phyloP scores from a whole-genome alignment of 768 basidiomycete genomes.

The Hericium rajendrae region DNA sequence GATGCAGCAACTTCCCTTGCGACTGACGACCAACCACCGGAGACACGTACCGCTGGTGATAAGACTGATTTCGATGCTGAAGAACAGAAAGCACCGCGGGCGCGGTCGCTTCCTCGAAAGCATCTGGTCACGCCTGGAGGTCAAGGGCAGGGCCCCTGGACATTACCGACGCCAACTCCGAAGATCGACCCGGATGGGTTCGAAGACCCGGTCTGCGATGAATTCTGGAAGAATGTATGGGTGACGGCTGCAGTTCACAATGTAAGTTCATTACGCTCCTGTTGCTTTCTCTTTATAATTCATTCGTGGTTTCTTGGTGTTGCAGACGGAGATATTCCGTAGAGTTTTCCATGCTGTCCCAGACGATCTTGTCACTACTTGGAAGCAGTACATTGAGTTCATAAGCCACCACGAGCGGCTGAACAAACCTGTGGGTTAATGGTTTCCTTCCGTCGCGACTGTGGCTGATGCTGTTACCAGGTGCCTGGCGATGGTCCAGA shows the following conservation, averaged over 20 bases:
- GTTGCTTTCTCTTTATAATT: neutral
- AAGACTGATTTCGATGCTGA: conserved; percentile 35
- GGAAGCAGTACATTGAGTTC: conserved; percentile 94
- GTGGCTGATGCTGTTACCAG: conserved; percentile 22
- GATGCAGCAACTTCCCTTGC: conserved; percentile 34
- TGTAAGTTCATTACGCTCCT: conserved; percentile 34
- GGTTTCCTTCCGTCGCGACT: conserved; percentile 1
- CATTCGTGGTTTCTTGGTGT: neutral
- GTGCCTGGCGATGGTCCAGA: conserved; percentile 32
- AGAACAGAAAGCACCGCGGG: conserved; percentile 39
- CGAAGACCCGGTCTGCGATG: conserved; percentile 79
- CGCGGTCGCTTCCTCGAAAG: conserved; percentile 43
- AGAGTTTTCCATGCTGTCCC: conserved; percentile 93
- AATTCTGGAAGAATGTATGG: conserved; percentile 91
- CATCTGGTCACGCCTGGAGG: conserved; percentile 37
- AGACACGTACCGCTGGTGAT: conserved; percentile 27
- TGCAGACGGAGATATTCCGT: conserved; percentile 87
- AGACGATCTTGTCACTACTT: conserved; percentile 87
- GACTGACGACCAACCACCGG: conserved; percentile 38
- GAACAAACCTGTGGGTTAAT: conserved; percentile 46
- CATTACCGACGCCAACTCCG: conserved; percentile 58
- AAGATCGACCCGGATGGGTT: conserved; percentile 68
- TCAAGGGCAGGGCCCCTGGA: conserved; percentile 45
- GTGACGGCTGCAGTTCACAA: conserved; percentile 80
- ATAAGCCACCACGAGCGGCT: conserved; percentile 65